Percentiles rank a stretch among this genome's conserved stretches.
These are phyloP conservation scores for Tetratostichococcus sp. DNA, from an alignment of 139 green algal genomes.

Conservation along the genomic window DNA sequence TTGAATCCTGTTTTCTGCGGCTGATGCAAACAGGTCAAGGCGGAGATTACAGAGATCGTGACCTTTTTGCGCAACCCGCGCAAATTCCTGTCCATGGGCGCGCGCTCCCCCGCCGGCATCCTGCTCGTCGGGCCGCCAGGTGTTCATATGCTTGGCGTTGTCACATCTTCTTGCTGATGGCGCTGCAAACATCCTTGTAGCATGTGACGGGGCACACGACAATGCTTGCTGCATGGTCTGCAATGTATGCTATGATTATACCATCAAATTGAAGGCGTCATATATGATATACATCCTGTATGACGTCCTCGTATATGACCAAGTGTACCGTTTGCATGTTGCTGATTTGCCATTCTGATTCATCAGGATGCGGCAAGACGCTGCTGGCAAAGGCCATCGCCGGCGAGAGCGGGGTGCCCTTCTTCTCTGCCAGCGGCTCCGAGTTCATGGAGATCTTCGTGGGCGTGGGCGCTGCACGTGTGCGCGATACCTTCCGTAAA, in stretches of 20 bases:
- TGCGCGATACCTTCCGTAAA: constrained; percentile 60
- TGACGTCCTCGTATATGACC: too few relatives aligned
- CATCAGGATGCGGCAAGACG: constrained; percentile 57
- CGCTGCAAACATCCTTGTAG: too few relatives aligned
- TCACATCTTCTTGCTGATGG: too few relatives aligned
- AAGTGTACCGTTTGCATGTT: too few relatives aligned
- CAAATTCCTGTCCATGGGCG: constrained; percentile 55
- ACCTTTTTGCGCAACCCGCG: constrained; percentile 58
- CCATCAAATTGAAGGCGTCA: too few relatives aligned
- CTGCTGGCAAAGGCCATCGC: constrained; percentile 70
- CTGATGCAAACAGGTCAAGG: constrained; percentile 50
- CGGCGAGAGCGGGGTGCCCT: constrained; percentile 69
- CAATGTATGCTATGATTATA: too few relatives aligned
- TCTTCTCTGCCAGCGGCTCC: constrained; percentile 52
- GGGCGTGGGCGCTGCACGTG: constrained; percentile 57
- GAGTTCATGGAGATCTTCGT: constrained; percentile 72
- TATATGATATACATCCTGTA: too few relatives aligned
- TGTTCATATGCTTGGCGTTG: not conserved
- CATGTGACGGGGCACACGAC: too few relatives aligned
- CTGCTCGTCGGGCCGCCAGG: constrained; percentile 64
- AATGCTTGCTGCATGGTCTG: too few relatives aligned
- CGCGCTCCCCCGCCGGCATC: constrained; percentile 57
- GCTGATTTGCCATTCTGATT: too few relatives aligned
- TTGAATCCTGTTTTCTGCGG: not conserved
- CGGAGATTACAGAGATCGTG: constrained; percentile 67